Evolutionary conservation across 2,329 filamentous ascomycete species (phyloP).

Genomic region (Immersiporthe knoxdaviesiana): DNA sequence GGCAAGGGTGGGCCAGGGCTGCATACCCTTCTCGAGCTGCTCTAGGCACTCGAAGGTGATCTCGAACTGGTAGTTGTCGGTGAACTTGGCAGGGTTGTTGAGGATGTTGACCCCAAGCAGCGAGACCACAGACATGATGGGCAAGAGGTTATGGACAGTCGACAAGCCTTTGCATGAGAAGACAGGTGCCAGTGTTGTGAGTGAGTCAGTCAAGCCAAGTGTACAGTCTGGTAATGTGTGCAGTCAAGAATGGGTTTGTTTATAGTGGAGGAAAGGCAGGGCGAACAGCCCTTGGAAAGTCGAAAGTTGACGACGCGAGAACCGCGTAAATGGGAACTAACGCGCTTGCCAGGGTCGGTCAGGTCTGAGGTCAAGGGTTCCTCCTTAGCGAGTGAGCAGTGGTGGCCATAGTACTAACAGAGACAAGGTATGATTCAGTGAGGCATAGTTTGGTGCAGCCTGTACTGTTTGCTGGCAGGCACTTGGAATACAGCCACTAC

Average conservation of each 20-base stretch:
- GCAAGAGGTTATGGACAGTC: constrained; percentile 35
- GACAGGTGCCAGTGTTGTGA: constrained; percentile 23
- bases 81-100: constrained; percentile 96
- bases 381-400: neutral
- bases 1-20: constrained; percentile 2
- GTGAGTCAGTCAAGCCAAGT: neutral
- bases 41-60: constrained; percentile 99
- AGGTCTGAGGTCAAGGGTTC: neutral
- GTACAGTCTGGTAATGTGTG: neutral
- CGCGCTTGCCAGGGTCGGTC: constrained; percentile 1
- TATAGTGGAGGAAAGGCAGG: constrained; percentile 1
- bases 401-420: no score
- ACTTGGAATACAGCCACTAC: neutral
- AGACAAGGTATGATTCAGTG: neutral
- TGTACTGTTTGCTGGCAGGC: neutral
- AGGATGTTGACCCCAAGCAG: constrained; percentile 92
- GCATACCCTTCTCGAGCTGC: constrained; percentile 83
- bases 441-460: neutral
- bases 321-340: constrained; percentile 18
- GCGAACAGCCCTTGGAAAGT: neutral
- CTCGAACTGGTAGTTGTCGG: constrained; percentile 92
- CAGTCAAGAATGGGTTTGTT: neutral
- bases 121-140: constrained; percentile 87
- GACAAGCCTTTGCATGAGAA: constrained; percentile 31
- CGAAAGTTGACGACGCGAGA: constrained; percentile 19